Evolutionary conservation across 768 basidiomycete genomes (phyloP).

Genomic region (Termitomyces sp.): DNA sequence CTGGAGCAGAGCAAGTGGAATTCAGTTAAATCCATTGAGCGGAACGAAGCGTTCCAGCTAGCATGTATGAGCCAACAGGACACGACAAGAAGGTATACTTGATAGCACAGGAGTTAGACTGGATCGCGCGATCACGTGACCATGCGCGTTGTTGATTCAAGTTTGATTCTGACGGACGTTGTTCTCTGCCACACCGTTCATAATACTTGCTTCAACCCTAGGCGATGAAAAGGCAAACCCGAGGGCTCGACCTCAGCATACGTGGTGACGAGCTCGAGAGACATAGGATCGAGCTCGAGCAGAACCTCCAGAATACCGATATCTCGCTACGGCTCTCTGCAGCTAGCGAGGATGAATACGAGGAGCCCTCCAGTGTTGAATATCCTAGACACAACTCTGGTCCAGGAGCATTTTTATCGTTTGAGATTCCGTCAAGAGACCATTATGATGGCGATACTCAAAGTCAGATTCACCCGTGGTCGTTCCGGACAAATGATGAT

Average conservation of each 20-base stretch:
- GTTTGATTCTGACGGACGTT: background rate
- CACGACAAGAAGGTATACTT: background rate
- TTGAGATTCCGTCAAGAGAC: conserved; percentile 55
- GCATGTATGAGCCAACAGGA: background rate
- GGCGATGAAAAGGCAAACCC: conserved; percentile 35
- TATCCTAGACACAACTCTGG: conserved; percentile 68
- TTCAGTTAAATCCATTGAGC: background rate
- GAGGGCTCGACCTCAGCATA: conserved; percentile 47
- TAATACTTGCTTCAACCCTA: background rate
- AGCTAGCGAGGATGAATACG: conserved; percentile 34
- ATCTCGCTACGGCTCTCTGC: conserved; percentile 70
- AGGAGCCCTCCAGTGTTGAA: conserved; percentile 55
- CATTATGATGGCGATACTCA: conserved; percentile 52
- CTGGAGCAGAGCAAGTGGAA: too few relatives aligned
- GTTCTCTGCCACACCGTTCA: conserved; percentile 16
- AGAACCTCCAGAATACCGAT: conserved; percentile 72
- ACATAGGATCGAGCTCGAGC: conserved; percentile 73
- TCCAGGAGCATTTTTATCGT: conserved; percentile 56
- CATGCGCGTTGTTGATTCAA: conserved; percentile 18
- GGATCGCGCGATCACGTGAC: conserved; percentile 14
- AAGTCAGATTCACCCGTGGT: conserved; percentile 52
- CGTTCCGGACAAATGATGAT: conserved; percentile 33
- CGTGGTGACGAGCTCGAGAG: conserved; percentile 73
- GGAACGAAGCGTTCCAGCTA: background rate
- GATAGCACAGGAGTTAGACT: too few relatives aligned